Percentiles rank a stretch among this genome's conserved stretches.
Conservation (phyloP, 768 basidiomycete species). For the Trametes meyenii region DNA sequence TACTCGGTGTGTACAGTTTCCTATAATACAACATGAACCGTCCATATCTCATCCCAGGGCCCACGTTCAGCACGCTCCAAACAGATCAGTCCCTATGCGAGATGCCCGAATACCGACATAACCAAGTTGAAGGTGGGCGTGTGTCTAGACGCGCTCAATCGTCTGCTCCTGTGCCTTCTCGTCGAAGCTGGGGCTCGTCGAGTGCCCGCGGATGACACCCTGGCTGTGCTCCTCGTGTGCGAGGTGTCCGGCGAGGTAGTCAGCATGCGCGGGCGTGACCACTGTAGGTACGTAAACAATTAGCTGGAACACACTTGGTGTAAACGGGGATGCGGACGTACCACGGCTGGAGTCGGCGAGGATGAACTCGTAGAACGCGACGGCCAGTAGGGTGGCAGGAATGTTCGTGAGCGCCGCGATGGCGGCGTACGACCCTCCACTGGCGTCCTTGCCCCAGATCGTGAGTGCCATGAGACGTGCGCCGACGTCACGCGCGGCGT, state of each 20-base stretch:
- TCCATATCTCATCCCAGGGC: not conserved
- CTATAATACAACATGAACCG: slow-evolving; percentile 7
- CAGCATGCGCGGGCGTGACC: slow-evolving; percentile 26
- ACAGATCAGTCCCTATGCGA: not conserved
- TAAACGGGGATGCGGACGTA: slow-evolving; percentile 32
- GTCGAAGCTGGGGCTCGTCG: slow-evolving; percentile 10
- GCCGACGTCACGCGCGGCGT: slow-evolving; percentile 70
- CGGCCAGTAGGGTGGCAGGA: slow-evolving; percentile 59
- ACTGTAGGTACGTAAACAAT: slow-evolving; percentile 18
- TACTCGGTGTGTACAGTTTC: slow-evolving; percentile 9
- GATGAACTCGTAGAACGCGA: slow-evolving; percentile 55
- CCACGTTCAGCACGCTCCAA: not conserved
- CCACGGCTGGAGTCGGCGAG: slow-evolving; percentile 62
- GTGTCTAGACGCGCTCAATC: slow-evolving; percentile 20
- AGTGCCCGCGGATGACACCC: slow-evolving; percentile 7
- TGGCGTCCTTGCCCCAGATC: slow-evolving; percentile 59
- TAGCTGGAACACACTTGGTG: not conserved
- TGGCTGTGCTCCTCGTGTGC: slow-evolving; percentile 31
- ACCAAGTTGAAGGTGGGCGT: not conserved
- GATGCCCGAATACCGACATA: not conserved
- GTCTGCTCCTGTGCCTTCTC: slow-evolving; percentile 15
- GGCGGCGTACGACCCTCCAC: slow-evolving; percentile 60
- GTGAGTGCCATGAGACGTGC: slow-evolving; percentile 60
- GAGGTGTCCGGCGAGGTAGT: slow-evolving; percentile 26
- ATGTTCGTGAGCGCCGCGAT: slow-evolving; percentile 68